Percentiles rank a stretch among this genome's conserved stretches.
phyloP scores from a whole-genome alignment of 2,329 filamentous ascomycete species.

The Hirsutella rhossiliensis region DNA sequence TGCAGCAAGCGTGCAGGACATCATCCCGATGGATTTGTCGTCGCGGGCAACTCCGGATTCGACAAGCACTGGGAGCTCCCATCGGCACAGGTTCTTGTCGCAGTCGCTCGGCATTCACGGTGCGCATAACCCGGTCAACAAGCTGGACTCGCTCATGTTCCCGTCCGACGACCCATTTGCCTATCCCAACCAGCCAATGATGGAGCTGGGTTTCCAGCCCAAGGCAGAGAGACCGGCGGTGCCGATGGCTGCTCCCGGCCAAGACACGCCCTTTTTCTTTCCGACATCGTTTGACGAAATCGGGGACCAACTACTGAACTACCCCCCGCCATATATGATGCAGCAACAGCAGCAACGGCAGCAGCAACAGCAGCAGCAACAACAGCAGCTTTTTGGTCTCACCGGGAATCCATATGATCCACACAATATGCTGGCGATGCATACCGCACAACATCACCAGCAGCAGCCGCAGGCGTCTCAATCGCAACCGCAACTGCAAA shows the following conservation, averaged over 20 bases:
- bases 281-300: conserved; percentile 48
- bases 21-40: conserved; percentile 32
- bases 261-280: conserved; percentile 36
- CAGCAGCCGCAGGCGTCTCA: conserved; percentile 15
- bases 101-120: conserved; percentile 18
- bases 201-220: conserved; percentile 37
- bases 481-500: conserved; percentile 16
- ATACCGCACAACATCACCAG: conserved; percentile 8
- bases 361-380: conserved; percentile 28
- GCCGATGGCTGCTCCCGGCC: conserved; percentile 18
- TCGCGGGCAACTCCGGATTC: conserved; percentile 30
- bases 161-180: conserved; percentile 66
- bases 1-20: conserved; percentile 27
- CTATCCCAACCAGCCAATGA: conserved; percentile 66
- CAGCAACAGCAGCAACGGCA: conserved; percentile 29
- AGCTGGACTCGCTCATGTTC: conserved; percentile 71
- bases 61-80: conserved; percentile 28
- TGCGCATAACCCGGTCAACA: conserved; percentile 41
- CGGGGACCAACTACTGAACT: conserved; percentile 61
- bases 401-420: conserved; percentile 31
- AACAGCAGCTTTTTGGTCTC: conserved; percentile 29
- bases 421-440: conserved; percentile 29
- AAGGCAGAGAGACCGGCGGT: conserved; percentile 19
- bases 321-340: conserved; percentile 60
- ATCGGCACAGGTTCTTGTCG: conserved; percentile 18